phyloP scores from a whole-genome alignment of 768 basidiomycete species.

The Hydnomerulius pinastri region DNA sequence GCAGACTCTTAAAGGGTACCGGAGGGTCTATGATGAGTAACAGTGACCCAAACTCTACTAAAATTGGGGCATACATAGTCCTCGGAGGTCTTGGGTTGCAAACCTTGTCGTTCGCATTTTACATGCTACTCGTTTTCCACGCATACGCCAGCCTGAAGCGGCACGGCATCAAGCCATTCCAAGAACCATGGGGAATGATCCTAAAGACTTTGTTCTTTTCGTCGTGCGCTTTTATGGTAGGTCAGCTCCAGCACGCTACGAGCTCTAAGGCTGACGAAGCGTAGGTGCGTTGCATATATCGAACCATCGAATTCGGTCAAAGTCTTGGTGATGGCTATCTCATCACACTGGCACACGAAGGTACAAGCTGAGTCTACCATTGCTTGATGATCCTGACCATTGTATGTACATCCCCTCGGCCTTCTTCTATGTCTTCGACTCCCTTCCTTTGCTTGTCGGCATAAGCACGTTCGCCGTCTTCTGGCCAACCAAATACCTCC shows the following conservation, averaged over 20 bases:
- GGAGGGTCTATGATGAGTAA: conserved; percentile 24
- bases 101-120: conserved; percentile 25
- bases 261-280: background rate
- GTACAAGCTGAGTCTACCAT: background rate
- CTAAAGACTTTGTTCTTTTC: conserved; percentile 24
- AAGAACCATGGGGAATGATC: conserved; percentile 19
- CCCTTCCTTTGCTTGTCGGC: conserved; percentile 29
- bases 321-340: conserved; percentile 21
- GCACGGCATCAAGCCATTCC: conserved; percentile 1
- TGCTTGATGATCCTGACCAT: background rate
- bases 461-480: conserved; percentile 21
- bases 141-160: conserved; percentile 16
- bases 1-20: too few species aligned
- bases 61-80: conserved; percentile 19
- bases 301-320: conserved; percentile 24
- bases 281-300: conserved; percentile 33
- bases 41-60: background rate
- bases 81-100: conserved; percentile 30
- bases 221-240: conserved; percentile 28
- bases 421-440: conserved; percentile 32
- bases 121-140: conserved; percentile 13
- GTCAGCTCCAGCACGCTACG: conserved; percentile 3
- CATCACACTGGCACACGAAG: conserved; percentile 25
- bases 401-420: conserved; percentile 14
- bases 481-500: conserved; percentile 32